Evolutionary conservation across 2,329 filamentous ascomycete genomes (phyloP), one percentile per base, ranked within the genome.

Genomic region (Fusarium chuoi): DNA sequence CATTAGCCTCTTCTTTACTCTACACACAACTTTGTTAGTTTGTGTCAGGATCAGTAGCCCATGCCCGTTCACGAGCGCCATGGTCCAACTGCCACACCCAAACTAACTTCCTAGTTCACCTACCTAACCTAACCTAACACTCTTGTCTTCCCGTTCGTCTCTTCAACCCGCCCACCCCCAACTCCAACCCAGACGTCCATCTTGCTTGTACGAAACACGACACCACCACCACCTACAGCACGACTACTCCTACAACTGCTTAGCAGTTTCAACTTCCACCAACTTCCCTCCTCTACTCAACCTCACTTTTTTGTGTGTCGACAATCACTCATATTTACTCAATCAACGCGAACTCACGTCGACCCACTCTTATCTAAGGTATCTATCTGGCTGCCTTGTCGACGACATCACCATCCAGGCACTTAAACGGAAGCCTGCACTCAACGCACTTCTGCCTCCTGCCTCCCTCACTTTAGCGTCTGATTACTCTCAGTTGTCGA

Each of bases 41-140:
- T 76, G 72, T 65, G 68, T 73, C 65, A 77, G 72, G 67, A 76
- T 54, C 48, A 62, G 52, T 38, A 62, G 42, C 30, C 38, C 64
- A 65, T 63, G 46, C 39, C 62, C 62, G 30, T 63, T 49, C 44
- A 67, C 38, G 51, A 75, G 62, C 77, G 77, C 77, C 67, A 78
- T 78, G 75, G 65, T 78, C 73, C 76, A 77, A 78, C 71, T 68
- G 75, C 71, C 73, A 73, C 56, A 71, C 64, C 61, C 45, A 48
- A 30, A 48, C 71, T 74, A 54, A 41, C 51, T 38, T 58, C 36
- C 33, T 59, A 58, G 55, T 45, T 57, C 14, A 68, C 54, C 24
- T 57, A 57, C 39, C 41, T 57, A 28, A 28, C 30, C 30, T 12
- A 26, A 58, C 41, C 44, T 28, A 18, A 68, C 55, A 49, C 55